These are phyloP conservation scores for Jatropha podagrica DNA, from an alignment of 441 rosid genomes.

Conservation along the genomic window DNA sequence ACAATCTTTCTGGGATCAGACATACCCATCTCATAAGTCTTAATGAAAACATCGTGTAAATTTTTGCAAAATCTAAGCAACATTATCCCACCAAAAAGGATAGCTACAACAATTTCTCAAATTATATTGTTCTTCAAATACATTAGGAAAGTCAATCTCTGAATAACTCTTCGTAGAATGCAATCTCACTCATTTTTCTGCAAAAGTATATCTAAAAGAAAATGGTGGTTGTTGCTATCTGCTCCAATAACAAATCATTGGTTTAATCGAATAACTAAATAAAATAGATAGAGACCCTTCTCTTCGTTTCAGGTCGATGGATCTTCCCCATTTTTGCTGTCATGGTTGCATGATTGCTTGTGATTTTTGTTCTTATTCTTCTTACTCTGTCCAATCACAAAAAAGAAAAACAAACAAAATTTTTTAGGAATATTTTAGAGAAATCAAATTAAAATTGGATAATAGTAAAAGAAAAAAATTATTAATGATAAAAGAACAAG, in stretches of 20 bases:
- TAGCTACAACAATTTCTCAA: conserved; percentile 37
- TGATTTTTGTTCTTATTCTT: not conserved
- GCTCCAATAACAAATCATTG: no score
- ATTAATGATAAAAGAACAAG: no score
- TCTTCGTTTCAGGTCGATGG: no score
- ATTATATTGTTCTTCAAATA: conserved; percentile 27
- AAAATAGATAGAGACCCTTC: no score
- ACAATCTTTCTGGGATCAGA: conserved; percentile 76
- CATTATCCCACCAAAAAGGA: conserved; percentile 40
- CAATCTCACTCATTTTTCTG: conserved; percentile 49
- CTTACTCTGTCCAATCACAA: not conserved
- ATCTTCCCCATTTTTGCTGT: conserved; percentile 43
- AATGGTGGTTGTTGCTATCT: no score
- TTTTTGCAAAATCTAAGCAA: conserved; percentile 40
- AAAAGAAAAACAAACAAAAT: not conserved
- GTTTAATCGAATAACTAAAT: no score
- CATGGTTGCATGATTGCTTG: conserved; percentile 21
- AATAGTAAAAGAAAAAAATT: no score
- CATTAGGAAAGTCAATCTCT: conserved; percentile 39
- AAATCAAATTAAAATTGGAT: not conserved
- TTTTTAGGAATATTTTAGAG: no score
- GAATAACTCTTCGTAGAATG: conserved; percentile 51
- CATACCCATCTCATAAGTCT: conserved; percentile 73
- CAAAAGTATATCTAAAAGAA: conserved; percentile 40
- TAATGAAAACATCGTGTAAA: conserved; percentile 30